Percentiles rank a stretch among this genome's conserved stretches.
Evolutionary conservation across 345 rosid species (phyloP).

Genomic region (Eucalyptus guilfoylei): DNA sequence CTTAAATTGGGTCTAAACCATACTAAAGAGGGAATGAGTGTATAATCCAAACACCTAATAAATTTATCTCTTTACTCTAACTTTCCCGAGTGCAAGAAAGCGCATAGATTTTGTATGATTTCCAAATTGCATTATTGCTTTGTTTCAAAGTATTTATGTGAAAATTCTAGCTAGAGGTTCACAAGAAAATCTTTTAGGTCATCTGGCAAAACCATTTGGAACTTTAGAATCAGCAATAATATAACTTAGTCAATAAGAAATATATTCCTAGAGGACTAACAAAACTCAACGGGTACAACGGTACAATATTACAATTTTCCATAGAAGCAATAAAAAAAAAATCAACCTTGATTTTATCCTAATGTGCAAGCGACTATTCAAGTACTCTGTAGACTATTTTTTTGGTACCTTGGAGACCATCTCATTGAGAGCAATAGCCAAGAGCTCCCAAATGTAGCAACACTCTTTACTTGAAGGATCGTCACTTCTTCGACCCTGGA

Average conservation of each 20-base stretch:
- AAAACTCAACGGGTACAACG: not conserved
- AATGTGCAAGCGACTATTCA: not conserved
- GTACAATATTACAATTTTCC: not conserved
- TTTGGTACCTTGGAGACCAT: constrained; percentile 20
- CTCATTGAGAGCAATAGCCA: constrained; percentile 10
- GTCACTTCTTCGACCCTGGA: constrained; percentile 12
- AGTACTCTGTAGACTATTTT: not conserved
- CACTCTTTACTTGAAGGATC: constrained; percentile 2
- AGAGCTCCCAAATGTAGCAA: constrained; percentile 4
- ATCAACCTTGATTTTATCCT: not conserved
- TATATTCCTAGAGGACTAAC: not conserved
- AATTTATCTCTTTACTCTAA: not conserved
- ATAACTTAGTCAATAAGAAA: no score
- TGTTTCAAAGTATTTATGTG: not conserved
- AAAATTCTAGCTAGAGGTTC: not conserved
- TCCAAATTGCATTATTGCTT: not conserved
- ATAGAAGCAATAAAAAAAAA: no score
- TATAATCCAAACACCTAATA: not conserved
- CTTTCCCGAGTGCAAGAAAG: not conserved
- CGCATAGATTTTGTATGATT: not conserved
- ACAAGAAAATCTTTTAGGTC: not conserved
- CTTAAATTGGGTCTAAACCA: not conserved
- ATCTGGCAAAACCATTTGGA: not conserved
- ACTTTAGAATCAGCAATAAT: not conserved
- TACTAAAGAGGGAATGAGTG: not conserved